Evolutionary conservation across 2,329 filamentous ascomycete species (phyloP), one percentile per base, ranked within the genome.

Genomic region (Corynespora cassiicola): DNA sequence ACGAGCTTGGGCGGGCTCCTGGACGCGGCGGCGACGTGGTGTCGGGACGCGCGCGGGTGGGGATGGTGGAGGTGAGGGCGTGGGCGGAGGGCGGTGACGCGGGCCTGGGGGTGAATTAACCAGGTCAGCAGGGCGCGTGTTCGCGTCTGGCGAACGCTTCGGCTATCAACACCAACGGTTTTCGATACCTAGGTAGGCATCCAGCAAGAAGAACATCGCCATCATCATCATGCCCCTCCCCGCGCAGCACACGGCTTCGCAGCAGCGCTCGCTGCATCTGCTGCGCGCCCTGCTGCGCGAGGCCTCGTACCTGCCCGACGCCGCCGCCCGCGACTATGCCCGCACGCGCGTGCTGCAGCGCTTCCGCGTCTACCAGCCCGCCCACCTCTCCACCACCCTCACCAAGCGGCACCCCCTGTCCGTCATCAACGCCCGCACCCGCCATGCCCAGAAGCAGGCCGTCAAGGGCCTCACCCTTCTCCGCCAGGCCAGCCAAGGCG

Each of bases 251-350:
- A 31, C 52, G 36, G 36, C 47, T 15, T 58, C 54, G 16, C 36
- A 36, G 8, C 45, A 50, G 40, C 51, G 52, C 36, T 52, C 69
- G 17, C 52, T 71, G 17, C 75, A 78, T 54, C 64, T 82, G 29
- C 71, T 81, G 47, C 78, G 82, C 31, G 71, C 75, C 16, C 71
- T 82, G 7, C 74, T 85, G 24, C 77, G 82, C 42, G 77, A 84
- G 66, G 74, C 73, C 46, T 75, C 76, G 38, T 85, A 85, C 52
- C 75, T 85, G 24, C 81, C 82, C 18, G 81, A 85, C 54, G 71
- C 76, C 2, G 63, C 72, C 41, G 78, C 80, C 24, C 74, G 76
- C 47, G 36, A 50, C 20, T 79, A 77, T 63, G 70, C 80, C 60
- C 70, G 69, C 41, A 54, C 69, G 34, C 70, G 81, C 59, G 65